Evolutionary conservation across 768 basidiomycete genomes (phyloP).

Genomic region (Clathrus columnatus): DNA sequence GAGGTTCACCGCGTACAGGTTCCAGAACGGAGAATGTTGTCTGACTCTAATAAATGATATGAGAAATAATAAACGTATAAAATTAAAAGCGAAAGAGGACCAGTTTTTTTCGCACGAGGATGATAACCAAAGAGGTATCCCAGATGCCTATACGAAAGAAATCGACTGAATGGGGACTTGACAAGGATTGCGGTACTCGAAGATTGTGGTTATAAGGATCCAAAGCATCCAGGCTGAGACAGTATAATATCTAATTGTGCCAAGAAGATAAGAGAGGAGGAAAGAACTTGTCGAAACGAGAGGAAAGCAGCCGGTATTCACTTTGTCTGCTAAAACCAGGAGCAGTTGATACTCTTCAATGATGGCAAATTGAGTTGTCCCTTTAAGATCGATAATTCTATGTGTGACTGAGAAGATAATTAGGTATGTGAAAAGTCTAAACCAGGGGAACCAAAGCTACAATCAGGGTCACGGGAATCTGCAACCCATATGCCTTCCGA

Average conservation of each 20-base stretch:
- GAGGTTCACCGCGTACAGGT: neutral
- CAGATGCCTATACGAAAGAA: constrained; percentile 8
- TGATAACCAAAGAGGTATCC: neutral
- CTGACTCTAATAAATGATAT: neutral
- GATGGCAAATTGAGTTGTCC: constrained; percentile 1
- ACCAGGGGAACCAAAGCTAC: neutral
- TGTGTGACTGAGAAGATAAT: constrained; percentile 5
- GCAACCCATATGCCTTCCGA: constrained; percentile 9
- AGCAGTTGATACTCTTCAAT: constrained; percentile 7
- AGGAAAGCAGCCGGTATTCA: neutral
- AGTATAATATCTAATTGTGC: neutral
- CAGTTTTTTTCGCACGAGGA: neutral
- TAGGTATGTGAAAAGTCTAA: neutral
- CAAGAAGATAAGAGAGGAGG: neutral
- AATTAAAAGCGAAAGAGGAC: neutral
- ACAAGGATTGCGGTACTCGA: neutral
- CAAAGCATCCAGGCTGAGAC: constrained; percentile 3
- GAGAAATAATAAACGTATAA: neutral
- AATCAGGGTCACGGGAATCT: constrained; percentile 6
- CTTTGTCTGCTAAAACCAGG: constrained; percentile 6
- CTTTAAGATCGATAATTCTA: constrained; percentile 5
- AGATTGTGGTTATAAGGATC: neutral
- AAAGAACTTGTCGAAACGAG: neutral
- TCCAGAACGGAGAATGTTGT: constrained; percentile 4
- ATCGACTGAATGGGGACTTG: neutral